A percentile compares a stretch with the other conserved stretches of the same genome.
Conservation (phyloP, 306 rosid genomes). For the Malus orientalis region DNA sequence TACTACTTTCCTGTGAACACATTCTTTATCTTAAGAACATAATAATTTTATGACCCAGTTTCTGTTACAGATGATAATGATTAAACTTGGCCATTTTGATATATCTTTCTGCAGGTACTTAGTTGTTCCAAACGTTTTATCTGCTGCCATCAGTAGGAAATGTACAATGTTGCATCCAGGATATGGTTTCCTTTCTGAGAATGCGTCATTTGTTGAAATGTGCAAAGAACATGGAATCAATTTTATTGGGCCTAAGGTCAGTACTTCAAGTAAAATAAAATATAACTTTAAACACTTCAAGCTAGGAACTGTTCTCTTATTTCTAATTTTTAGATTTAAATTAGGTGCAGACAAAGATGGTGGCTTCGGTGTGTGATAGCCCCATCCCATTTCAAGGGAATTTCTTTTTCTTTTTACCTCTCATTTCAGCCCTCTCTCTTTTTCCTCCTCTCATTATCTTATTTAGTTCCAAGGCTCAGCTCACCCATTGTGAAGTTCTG, state of each 20-base stretch:
- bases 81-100: not conserved
- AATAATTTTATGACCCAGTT: not conserved
- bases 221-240: conserved; percentile 85
- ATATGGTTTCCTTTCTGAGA: conserved; percentile 96
- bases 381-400: not conserved
- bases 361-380: not conserved
- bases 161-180: conserved; percentile 99
- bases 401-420: not conserved
- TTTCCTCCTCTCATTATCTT: not conserved
- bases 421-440: not conserved
- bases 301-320: not conserved
- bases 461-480: not conserved
- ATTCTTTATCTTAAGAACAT: not conserved
- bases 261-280: conserved; percentile 10
- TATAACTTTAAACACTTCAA: not conserved
- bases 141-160: conserved; percentile 72
- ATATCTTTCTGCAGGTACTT: conserved; percentile 53
- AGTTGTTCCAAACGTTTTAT: conserved; percentile 67
- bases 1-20: not conserved
- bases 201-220: conserved; percentile 92
- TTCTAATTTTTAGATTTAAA: not conserved
- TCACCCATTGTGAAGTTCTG: not conserved
- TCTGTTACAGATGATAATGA: not conserved
- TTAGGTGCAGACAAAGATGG: not conserved
- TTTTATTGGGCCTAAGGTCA: conserved; percentile 93